These are phyloP conservation scores for Viola odorata DNA, from an alignment of 345 rosid genomes.

Conservation along the genomic window DNA sequence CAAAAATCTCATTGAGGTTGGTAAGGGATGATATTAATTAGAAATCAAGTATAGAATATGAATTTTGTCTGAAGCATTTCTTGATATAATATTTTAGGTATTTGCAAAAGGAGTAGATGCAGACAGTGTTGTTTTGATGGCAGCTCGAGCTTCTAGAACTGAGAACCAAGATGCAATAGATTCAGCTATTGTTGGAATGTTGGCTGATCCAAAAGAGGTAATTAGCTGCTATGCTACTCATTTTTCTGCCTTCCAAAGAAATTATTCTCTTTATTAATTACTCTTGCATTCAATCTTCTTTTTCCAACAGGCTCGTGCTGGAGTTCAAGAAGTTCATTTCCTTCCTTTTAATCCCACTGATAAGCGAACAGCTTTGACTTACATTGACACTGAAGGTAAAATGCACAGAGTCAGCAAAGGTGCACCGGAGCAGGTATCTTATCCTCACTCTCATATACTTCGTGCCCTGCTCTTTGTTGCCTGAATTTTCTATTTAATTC, in stretches of 20 bases:
- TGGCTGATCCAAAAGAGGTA: slow-evolving; percentile 99
- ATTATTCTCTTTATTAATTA: neutral
- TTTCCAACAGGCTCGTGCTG: slow-evolving; percentile 86
- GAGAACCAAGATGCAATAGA: slow-evolving; percentile 99
- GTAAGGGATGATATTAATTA: slow-evolving; percentile 8
- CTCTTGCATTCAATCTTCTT: neutral
- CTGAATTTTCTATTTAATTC: neutral
- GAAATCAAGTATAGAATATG: neutral
- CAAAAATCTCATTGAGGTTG: slow-evolving; percentile 93
- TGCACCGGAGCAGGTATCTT: slow-evolving; percentile 93
- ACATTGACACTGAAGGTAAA: slow-evolving; percentile 64
- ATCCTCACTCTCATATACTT: neutral
- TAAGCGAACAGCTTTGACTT: slow-evolving; percentile 93
- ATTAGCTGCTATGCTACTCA: neutral
- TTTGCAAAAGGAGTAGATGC: slow-evolving; percentile 87
- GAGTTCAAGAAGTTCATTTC: slow-evolving; percentile 85
- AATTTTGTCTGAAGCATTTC: slow-evolving; percentile 14
- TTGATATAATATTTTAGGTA: slow-evolving; percentile 44
- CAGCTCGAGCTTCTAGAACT: slow-evolving; percentile 87
- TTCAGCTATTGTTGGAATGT: slow-evolving; percentile 89
- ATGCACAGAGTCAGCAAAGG: slow-evolving; percentile 99
- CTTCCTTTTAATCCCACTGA: slow-evolving; percentile 99
- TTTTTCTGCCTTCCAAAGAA: neutral
- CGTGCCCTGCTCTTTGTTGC: neutral
- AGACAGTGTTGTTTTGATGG: slow-evolving; percentile 85